These are phyloP conservation scores for Xeromyces bisporus DNA, from an alignment of 495 filamentous ascomycete species.

Conservation along the genomic window DNA sequence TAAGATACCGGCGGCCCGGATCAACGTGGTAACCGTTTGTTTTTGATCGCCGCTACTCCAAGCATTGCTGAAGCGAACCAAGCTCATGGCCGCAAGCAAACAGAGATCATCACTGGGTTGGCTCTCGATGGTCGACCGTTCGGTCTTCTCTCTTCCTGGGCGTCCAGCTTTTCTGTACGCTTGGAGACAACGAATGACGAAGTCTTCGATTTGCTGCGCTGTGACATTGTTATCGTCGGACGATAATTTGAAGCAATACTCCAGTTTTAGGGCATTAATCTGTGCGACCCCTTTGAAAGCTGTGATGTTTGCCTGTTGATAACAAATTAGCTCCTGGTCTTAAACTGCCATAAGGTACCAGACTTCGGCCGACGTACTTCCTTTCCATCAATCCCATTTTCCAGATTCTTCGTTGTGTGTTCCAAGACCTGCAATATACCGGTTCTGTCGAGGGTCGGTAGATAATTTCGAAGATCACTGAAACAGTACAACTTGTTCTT, in stretches of 20 bases:
- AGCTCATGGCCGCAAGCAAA: constrained; percentile 37
- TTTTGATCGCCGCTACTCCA: constrained; percentile 7
- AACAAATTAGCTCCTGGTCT: constrained; percentile 5
- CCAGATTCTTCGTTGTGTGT: constrained; percentile 11
- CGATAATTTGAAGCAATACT: constrained; percentile 36
- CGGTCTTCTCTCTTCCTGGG: constrained; percentile 2
- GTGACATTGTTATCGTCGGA: constrained; percentile 19
- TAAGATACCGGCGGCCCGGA: constrained; percentile 35
- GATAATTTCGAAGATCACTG: constrained; percentile 31
- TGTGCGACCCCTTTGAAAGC: constrained; percentile 17
- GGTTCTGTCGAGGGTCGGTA: constrained; percentile 21
- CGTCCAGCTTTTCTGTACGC: constrained; percentile 20
- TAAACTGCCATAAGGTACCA: too few species aligned
- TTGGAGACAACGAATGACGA: constrained; percentile 30
- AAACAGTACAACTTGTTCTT: constrained; percentile 38
- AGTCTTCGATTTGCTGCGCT: constrained; percentile 20
- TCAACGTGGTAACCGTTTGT: constrained; percentile 21
- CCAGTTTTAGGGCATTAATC: constrained; percentile 39
- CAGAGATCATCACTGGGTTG: constrained; percentile 40
- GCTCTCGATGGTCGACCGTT: constrained; percentile 30
- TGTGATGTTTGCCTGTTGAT: constrained; percentile 3
- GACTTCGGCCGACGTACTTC: constrained; percentile 15
- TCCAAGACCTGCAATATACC: constrained; percentile 22
- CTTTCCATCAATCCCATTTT: constrained; percentile 9
- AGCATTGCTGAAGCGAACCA: constrained; percentile 25